A percentile compares a stretch with the other conserved stretches of the same genome.
Conservation (phyloP, 2,329 filamentous ascomycete species). For the Alternaria angustiovoidea region DNA sequence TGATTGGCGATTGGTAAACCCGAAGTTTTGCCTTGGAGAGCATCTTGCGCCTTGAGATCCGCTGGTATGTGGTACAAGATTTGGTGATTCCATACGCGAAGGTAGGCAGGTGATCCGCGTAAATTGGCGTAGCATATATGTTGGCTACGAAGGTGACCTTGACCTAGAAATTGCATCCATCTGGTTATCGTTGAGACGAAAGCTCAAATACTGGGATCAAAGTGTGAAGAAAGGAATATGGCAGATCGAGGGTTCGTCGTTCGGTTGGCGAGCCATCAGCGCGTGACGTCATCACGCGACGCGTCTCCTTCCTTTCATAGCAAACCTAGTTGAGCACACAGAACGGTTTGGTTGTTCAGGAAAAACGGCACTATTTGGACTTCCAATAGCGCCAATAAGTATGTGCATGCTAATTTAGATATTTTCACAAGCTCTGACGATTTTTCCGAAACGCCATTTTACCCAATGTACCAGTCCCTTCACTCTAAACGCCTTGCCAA, state of each 20-base stretch:
- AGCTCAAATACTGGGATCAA: neutral
- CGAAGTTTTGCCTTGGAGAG: neutral
- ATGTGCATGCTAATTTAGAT: too few species aligned
- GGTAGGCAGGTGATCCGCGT: neutral
- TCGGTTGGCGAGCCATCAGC: neutral
- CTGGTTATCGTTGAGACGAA: neutral
- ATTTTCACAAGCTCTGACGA: too few species aligned
- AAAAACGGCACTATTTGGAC: too few species aligned
- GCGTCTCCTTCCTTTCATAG: neutral
- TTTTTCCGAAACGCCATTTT: too few species aligned
- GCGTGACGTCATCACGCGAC: slow-evolving; percentile 1
- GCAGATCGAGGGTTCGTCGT: neutral
- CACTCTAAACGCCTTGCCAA: too few species aligned
- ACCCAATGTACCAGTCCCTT: too few species aligned
- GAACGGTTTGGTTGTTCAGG: too few species aligned
- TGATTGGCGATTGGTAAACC: neutral
- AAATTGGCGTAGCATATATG: neutral
- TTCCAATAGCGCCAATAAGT: too few species aligned
- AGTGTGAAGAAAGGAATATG: neutral
- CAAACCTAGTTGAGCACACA: too few species aligned
- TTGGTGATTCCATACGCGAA: neutral
- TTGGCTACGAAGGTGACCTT: neutral
- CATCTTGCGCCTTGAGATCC: neutral
- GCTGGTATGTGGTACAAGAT: neutral
- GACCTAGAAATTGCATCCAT: neutral